These are phyloP conservation scores for Plicaturopsis crispa DNA, from an alignment of 768 basidiomycete species.

Conservation along the genomic window DNA sequence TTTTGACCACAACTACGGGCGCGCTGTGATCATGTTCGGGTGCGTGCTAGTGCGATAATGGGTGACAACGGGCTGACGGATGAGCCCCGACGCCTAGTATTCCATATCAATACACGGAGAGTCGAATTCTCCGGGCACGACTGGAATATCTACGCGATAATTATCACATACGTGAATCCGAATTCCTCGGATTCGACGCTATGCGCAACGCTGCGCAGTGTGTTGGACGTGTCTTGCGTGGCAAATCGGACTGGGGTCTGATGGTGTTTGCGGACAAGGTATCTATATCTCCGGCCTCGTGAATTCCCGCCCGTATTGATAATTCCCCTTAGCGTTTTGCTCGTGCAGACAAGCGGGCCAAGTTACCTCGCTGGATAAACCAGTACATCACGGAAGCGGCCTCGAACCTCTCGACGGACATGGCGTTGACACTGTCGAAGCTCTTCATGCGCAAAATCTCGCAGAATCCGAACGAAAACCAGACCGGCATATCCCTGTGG, in stretches of 20 bases:
- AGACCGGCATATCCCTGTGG: slow-evolving; percentile 93
- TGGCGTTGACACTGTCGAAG: slow-evolving; percentile 92
- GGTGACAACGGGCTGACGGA: slow-evolving; percentile 9
- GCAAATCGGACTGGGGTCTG: slow-evolving; percentile 98
- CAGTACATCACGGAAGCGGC: slow-evolving; percentile 99
- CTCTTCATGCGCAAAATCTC: slow-evolving; percentile 98
- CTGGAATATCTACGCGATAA: slow-evolving; percentile 97
- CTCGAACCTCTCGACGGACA: slow-evolving; percentile 95
- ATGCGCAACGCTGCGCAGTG: slow-evolving; percentile 99
- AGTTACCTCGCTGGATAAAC: slow-evolving; percentile 98
- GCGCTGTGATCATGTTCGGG: slow-evolving; percentile 99
- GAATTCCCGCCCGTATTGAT: neutral
- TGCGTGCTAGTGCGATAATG: slow-evolving; percentile 23
- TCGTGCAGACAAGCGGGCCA: slow-evolving; percentile 87
- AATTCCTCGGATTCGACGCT: slow-evolving; percentile 98
- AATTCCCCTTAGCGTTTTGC: slow-evolving; percentile 68
- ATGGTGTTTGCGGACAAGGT: slow-evolving; percentile 99
- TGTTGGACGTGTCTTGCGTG: slow-evolving; percentile 93
- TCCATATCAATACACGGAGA: slow-evolving; percentile 97
- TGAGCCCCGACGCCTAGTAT: slow-evolving; percentile 48
- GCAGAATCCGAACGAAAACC: slow-evolving; percentile 94
- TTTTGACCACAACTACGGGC: slow-evolving; percentile 99
- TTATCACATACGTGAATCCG: slow-evolving; percentile 96
- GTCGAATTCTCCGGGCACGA: slow-evolving; percentile 92
- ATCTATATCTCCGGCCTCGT: slow-evolving; percentile 5